Percentiles rank a stretch among this genome's conserved stretches.
phyloP scores from a whole-genome alignment of 2,329 filamentous ascomycete genomes.

The Fusarium sp. region DNA sequence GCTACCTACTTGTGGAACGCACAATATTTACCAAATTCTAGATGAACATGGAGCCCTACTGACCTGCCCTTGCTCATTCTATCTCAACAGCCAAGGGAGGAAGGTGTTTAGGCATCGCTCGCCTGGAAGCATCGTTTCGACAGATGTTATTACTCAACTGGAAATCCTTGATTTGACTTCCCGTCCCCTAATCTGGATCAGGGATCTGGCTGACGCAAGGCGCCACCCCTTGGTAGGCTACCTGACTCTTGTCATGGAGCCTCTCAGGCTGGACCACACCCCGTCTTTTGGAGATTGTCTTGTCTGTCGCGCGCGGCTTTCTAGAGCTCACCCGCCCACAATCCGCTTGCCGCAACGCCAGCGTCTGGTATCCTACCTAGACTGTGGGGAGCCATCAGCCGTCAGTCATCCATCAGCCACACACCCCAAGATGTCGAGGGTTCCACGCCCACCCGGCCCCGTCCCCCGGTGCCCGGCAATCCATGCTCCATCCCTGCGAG shows the following conservation, averaged over 20 bases:
- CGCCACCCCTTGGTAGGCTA: conserved; percentile 36
- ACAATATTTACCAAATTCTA: conserved; percentile 16
- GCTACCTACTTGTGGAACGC: conserved; percentile 16
- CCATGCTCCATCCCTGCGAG: conserved; percentile 42
- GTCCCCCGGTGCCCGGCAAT: conserved; percentile 46
- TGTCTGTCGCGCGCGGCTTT: conserved; percentile 38
- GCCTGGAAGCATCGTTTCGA: conserved; percentile 13
- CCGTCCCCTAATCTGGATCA: conserved; percentile 47
- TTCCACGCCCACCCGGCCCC: conserved; percentile 45
- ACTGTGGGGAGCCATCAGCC: conserved; percentile 38
- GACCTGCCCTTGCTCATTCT: conserved; percentile 25
- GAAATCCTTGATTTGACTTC: conserved; percentile 35
- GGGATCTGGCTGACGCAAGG: conserved; percentile 49
- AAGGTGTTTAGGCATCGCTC: conserved; percentile 29
- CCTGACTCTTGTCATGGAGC: conserved; percentile 44
- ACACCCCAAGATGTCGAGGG: conserved; percentile 34
- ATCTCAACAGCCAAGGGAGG: conserved; percentile 32
- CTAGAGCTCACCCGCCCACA: conserved; percentile 45
- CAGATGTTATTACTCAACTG: conserved; percentile 14
- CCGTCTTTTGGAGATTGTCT: conserved; percentile 35
- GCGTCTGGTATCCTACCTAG: conserved; percentile 39
- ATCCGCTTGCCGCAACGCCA: conserved; percentile 36
- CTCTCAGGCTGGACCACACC: conserved; percentile 24
- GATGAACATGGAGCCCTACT: conserved; percentile 16
- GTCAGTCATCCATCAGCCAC: conserved; percentile 41